These are phyloP conservation scores for Tolypocladium ovalisporum DNA, from an alignment of 2,329 filamentous ascomycete species.

Conservation along the genomic window DNA sequence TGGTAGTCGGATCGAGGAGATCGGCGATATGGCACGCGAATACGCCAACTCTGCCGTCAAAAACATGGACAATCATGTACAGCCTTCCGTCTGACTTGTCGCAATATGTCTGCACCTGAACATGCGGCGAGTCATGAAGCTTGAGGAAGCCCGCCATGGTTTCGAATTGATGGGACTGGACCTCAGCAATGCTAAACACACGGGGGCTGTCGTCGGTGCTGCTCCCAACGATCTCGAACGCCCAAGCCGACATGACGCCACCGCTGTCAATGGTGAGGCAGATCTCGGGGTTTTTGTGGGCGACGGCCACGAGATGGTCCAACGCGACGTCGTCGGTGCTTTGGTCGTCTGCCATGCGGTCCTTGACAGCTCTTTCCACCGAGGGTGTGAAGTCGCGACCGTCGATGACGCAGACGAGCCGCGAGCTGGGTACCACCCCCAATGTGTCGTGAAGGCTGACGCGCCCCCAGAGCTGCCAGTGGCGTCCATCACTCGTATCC, in stretches of 20 bases:
- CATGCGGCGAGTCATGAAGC: slow-evolving; percentile 29
- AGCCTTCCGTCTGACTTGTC: slow-evolving; percentile 53
- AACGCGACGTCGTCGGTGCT: slow-evolving; percentile 60
- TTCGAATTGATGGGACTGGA: slow-evolving; percentile 46
- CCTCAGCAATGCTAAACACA: slow-evolving; percentile 79
- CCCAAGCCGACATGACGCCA: slow-evolving; percentile 86
- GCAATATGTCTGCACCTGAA: slow-evolving; percentile 65
- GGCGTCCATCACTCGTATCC: slow-evolving; percentile 59
- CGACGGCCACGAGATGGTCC: slow-evolving; percentile 76
- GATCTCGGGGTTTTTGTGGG: slow-evolving; percentile 76
- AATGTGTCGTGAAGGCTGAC: slow-evolving; percentile 69
- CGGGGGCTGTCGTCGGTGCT: slow-evolving; percentile 54
- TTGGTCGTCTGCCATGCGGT: slow-evolving; percentile 39
- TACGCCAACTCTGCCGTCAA: slow-evolving; percentile 75
- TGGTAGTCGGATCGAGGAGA: slow-evolving; percentile 63
- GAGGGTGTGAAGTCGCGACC: slow-evolving; percentile 68
- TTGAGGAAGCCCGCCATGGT: slow-evolving; percentile 25
- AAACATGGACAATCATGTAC: slow-evolving; percentile 69
- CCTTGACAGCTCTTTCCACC: slow-evolving; percentile 63
- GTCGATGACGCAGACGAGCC: slow-evolving; percentile 65
- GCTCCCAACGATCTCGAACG: slow-evolving; percentile 73
- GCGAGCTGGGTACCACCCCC: slow-evolving; percentile 24
- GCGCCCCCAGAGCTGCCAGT: slow-evolving; percentile 68
- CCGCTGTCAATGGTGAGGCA: slow-evolving; percentile 75
- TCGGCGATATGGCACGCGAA: slow-evolving; percentile 69